Conservation (phyloP, 495 filamentous ascomycete genomes). For the Neurospora tetraspora region DNA sequence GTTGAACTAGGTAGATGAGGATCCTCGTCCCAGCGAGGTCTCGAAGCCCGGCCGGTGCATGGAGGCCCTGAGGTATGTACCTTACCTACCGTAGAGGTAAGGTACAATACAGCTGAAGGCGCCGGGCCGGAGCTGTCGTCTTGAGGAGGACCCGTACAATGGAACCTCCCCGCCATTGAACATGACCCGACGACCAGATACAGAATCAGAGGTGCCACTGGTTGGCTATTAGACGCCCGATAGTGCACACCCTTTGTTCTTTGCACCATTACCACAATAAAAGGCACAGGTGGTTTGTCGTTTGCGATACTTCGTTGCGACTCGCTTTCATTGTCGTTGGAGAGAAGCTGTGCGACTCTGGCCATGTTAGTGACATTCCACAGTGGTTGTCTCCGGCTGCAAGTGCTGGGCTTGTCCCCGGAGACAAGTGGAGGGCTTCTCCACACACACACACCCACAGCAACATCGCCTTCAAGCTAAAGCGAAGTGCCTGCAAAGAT, state of each 20-base stretch:
- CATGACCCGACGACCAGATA: background rate
- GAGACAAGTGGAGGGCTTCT: background rate
- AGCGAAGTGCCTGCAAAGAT: background rate
- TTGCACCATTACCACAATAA: background rate
- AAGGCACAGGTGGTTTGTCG: no score
- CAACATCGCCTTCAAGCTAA: background rate
- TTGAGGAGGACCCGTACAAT: background rate
- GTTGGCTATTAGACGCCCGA: background rate
- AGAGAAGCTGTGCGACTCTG: background rate
- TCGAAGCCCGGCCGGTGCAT: background rate
- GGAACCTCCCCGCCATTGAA: background rate
- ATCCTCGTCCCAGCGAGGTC: background rate
- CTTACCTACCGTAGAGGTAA: background rate
- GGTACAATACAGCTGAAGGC: background rate
- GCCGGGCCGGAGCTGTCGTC: background rate
- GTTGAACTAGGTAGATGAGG: background rate
- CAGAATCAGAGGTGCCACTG: background rate
- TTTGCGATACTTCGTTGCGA: no score
- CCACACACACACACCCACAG: background rate
- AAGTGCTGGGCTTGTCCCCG: background rate
- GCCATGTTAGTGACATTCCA: background rate
- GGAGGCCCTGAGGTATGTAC: background rate
- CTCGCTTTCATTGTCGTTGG: background rate
- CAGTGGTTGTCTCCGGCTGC: background rate
- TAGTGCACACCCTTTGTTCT: background rate